Percentiles rank a stretch among this genome's conserved stretches.
phyloP scores from a whole-genome alignment of 495 filamentous ascomycete species.

The Acidiella bohemica region DNA sequence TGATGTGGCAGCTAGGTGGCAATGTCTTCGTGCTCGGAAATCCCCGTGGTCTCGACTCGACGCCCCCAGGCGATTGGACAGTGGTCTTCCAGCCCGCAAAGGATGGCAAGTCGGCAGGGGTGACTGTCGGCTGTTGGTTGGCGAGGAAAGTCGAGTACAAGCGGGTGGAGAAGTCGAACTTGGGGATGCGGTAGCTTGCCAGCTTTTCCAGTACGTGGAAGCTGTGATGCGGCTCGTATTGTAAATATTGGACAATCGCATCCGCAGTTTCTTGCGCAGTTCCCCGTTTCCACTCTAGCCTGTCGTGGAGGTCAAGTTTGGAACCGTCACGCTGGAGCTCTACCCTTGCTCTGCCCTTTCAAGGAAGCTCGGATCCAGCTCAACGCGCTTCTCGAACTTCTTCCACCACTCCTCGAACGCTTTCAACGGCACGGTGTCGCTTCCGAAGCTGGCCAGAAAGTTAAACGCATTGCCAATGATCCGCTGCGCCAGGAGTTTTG shows the following conservation, averaged over 20 bases:
- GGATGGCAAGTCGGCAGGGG: slow-evolving; percentile 2
- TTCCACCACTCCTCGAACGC: slow-evolving; percentile 94
- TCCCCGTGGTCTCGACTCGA: slow-evolving; percentile 4
- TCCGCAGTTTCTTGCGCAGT: too few species aligned
- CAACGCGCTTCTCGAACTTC: slow-evolving; percentile 84
- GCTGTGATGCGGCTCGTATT: too few species aligned
- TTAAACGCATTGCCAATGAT: slow-evolving; percentile 98
- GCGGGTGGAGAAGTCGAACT: too few species aligned
- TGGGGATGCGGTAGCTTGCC: too few species aligned
- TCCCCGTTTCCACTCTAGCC: too few species aligned
- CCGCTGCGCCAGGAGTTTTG: slow-evolving; percentile 69
- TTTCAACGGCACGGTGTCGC: slow-evolving; percentile 78
- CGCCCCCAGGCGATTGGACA: slow-evolving; percentile 13
- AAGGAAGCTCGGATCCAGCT: slow-evolving; percentile 76
- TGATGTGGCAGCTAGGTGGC: slow-evolving; percentile 7
- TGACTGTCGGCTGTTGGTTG: slow-evolving; percentile 12
- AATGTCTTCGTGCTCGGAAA: slow-evolving; percentile 3
- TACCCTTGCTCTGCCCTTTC: slow-evolving; percentile 50
- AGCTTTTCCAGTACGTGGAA: too few species aligned
- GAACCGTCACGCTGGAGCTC: too few species aligned
- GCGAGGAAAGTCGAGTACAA: slow-evolving; percentile 5
- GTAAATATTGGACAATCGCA: too few species aligned
- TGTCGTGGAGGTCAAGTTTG: too few species aligned
- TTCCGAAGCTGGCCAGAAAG: slow-evolving; percentile 78
- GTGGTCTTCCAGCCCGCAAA: slow-evolving; percentile 6